These are phyloP conservation scores for Aspergillus udagawae DNA, from an alignment of 2,329 filamentous ascomycete genomes.

Conservation along the genomic window DNA sequence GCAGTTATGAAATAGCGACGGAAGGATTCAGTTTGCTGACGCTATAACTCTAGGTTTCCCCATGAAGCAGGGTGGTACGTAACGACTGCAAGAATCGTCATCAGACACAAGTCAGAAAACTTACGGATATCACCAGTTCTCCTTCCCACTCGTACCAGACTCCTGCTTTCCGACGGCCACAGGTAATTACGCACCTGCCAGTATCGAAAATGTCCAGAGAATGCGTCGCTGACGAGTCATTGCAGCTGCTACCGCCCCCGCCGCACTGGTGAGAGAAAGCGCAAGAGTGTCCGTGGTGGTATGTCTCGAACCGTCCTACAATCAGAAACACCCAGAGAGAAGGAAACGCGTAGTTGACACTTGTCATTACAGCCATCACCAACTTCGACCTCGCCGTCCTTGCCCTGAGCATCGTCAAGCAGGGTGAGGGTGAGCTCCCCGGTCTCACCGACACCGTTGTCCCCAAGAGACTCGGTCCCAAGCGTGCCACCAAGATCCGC, in stretches of 20 bases:
- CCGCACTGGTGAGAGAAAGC: constrained; percentile 97
- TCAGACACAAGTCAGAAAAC: constrained; percentile 20
- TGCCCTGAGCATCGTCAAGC: constrained; percentile 94
- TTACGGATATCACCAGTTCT: constrained; percentile 51
- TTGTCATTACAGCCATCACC: constrained; percentile 69
- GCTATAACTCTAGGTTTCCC: constrained; percentile 65
- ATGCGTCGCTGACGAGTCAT: constrained; percentile 6
- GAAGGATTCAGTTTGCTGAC: constrained; percentile 22
- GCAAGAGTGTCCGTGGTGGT: constrained; percentile 91
- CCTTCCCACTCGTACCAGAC: constrained; percentile 96
- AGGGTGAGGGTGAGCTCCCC: constrained; percentile 90
- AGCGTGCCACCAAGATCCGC: constrained; percentile 99
- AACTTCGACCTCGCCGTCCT: constrained; percentile 92
- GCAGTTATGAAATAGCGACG: constrained; percentile 1
- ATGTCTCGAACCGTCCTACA: constrained; percentile 14
- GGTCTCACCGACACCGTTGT: constrained; percentile 96
- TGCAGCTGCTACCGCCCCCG: constrained; percentile 90
- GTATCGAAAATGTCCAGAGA: neutral
- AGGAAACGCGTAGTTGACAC: constrained; percentile 11
- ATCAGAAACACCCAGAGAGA: neutral
- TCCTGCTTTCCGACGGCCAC: constrained; percentile 94
- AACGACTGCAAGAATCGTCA: constrained; percentile 24
- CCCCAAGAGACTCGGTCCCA: constrained; percentile 98
- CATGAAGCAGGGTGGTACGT: constrained; percentile 93
- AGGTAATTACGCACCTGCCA: constrained; percentile 35